A percentile compares a stretch with the other conserved stretches of the same genome.
phyloP scores from a whole-genome alignment of 2,329 filamentous ascomycete genomes.

The Pseudohalonectria lignicola region DNA sequence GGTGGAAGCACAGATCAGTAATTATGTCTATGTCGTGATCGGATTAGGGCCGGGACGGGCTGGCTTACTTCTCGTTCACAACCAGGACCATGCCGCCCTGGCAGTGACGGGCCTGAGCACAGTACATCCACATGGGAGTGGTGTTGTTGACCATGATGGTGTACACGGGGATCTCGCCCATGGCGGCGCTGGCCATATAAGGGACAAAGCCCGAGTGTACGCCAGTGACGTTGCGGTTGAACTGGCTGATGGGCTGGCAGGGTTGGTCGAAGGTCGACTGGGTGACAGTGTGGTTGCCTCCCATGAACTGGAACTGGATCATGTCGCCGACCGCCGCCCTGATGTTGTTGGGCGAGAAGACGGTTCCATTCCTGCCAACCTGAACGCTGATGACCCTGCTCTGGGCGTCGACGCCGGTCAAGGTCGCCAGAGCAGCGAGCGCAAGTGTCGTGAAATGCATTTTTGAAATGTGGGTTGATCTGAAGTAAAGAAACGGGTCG shows the following conservation, averaged over 20 bases:
- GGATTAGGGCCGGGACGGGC: too few species aligned
- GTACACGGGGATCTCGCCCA: constrained; percentile 51
- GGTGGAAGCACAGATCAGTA: background rate
- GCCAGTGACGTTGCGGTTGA: constrained; percentile 38
- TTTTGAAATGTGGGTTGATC: constrained; percentile 20
- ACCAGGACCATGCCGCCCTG: constrained; percentile 66
- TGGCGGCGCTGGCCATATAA: constrained; percentile 38
- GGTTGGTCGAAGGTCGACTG: constrained; percentile 54
- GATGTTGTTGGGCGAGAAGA: constrained; percentile 57
- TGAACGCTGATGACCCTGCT: constrained; percentile 41
- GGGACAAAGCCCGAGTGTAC: constrained; percentile 61
- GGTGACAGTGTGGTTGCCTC: constrained; percentile 67
- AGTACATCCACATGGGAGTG: constrained; percentile 71
- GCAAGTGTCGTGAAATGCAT: constrained; percentile 41
- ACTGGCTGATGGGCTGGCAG: constrained; percentile 24
- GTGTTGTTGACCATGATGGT: constrained; percentile 59
- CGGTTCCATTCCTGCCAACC: constrained; percentile 39
- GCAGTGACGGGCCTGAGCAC: constrained; percentile 64
- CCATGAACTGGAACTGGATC: constrained; percentile 57
- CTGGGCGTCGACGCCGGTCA: constrained; percentile 2
- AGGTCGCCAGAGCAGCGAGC: constrained; percentile 28
- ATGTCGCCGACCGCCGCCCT: constrained; percentile 50
- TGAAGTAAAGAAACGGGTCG: constrained; percentile 8
- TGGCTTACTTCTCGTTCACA: constrained; percentile 64
- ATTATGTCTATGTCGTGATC: constrained; percentile 3